Base-by-base conservation (phyloP, 306 rosid species). In the Trifolium pratense region DNA sequence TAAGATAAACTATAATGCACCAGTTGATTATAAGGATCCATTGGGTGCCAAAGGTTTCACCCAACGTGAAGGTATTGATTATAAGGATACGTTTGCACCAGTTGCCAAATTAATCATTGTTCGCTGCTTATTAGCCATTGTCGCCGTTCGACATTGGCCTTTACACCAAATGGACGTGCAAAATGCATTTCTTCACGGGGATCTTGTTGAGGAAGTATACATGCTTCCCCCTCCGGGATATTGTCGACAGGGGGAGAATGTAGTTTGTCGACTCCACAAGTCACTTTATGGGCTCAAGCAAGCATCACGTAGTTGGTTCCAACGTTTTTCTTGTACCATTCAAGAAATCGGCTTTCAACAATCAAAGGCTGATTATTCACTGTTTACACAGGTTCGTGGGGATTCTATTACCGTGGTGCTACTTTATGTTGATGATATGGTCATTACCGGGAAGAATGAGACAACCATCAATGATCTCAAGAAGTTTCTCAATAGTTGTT, bases 211-310 rank as follows among this genome's bases (percentile, higher is more conserved):
- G 31, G 31, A 26, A 26, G 31, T 26, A 26, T 26, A 26, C 31
- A 26, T 26, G 31, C 3, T 26, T 3, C 31, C 31, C 31, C 31
- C 31, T 26, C 31, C 31, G 4, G 31, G 31, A 4, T 26, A 26
- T 26, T 26, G 31, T 26, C 31, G 31, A 26, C 31, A 26, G 31
- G 31, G 31, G 31, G 31, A 26, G 31, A 26, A 26, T 26, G 31
- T 26, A 26, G 31, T 26, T 26, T 26, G 31, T 26, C 31, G 51
- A 63, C 69, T 63, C 8, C 26, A 36, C 6, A 63, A 63, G 51
- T 63, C 32, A 43, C 32, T 39, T 17, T 64, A 64, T 16, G 69
- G 69, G 2, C 69, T 39, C 5, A 63, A 63, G 51, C 69, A 37
- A 37, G 51, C 51, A 37, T 63, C 69, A 37, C 31, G 10, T 1